Conservation (phyloP, 768 basidiomycete genomes). For the Termitomyces sp. region DNA sequence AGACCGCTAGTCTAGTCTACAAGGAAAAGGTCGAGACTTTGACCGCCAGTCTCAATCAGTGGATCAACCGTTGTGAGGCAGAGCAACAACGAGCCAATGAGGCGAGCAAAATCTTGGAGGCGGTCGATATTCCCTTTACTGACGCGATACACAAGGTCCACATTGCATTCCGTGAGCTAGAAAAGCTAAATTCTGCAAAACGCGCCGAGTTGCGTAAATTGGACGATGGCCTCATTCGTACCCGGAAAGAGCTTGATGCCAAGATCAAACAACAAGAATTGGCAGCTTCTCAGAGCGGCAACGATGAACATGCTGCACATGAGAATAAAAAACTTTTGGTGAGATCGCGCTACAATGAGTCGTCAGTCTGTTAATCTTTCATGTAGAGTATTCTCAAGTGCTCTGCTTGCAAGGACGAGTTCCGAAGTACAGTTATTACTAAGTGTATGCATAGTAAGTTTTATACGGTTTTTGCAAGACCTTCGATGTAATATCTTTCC, state of each 20-base stretch:
- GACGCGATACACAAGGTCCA: slow-evolving; percentile 20
- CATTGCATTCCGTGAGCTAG: slow-evolving; percentile 29
- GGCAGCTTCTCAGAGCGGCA: not conserved
- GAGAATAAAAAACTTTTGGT: slow-evolving; percentile 45
- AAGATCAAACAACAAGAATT: slow-evolving; percentile 10
- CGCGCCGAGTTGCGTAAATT: slow-evolving; percentile 34
- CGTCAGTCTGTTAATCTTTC: not conserved
- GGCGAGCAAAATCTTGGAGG: slow-evolving; percentile 25
- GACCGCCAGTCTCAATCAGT: slow-evolving; percentile 29
- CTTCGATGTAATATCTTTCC: not conserved
- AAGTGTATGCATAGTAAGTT: slow-evolving; percentile 91
- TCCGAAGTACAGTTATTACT: slow-evolving; percentile 77
- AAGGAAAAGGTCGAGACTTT: slow-evolving; percentile 23
- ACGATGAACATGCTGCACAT: not conserved
- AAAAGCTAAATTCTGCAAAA: slow-evolving; percentile 26
- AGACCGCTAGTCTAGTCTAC: slow-evolving; percentile 23
- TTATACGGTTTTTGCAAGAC: not conserved
- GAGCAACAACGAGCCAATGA: slow-evolving; percentile 38
- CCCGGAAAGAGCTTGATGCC: slow-evolving; percentile 39
- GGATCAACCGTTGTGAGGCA: slow-evolving; percentile 28
- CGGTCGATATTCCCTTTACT: not conserved
- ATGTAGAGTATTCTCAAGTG: slow-evolving; percentile 79
- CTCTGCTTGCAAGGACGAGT: slow-evolving; percentile 76
- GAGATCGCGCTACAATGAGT: not conserved
- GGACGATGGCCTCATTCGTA: slow-evolving; percentile 46